Evolutionary conservation across 192 early-diverging fungal species (phyloP), one percentile per base, ranked within the genome.

Genomic region (Coemansia sp.): DNA sequence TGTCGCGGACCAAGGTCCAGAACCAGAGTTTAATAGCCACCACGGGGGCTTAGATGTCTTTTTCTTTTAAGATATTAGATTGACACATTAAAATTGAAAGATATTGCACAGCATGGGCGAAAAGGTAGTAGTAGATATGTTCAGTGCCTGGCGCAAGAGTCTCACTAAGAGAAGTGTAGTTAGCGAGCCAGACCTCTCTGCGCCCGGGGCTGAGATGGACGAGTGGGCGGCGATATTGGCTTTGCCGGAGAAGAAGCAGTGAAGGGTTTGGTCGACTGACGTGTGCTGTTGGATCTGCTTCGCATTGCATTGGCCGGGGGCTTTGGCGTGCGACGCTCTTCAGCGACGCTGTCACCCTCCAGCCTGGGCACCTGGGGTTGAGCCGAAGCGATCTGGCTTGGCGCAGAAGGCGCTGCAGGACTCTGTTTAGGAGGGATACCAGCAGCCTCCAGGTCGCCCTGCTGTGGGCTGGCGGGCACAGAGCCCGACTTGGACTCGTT

Each of bases 191-290:
- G 51, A 56, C 79, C 73, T 39, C 60, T 72, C 67, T 81, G 79
- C 1, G 79, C 67, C 60, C 79, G 74, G 5, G 67, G 78, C 63
- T 75, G 78, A 57, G 73, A 72, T 35, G 73, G 69, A 34, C 73
- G 73, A 24, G 73, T 65, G 13, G 71, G 54, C 39, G 71, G 62
- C 60, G 72, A 64, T 31, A 78, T 50, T 19, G 56, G 56, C 13
- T 64, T 56, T 14, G 21, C 29, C 4, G 75, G 59, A n/a, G 57
- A 37, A 17, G 72, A 63, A 19, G 66, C 46, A 9, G 63, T 57
- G 21, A 66, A 69, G 1, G 73, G 4, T 7, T 51, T 66, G 10
- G 69, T 29, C 5, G 45, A n/a, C 61, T 48, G 64, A 44, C 59
- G 44, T 29, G 64, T 45, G 2, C 59, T 60, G 21, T 56, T 46